phyloP scores from a whole-genome alignment of 164 flowering plant genomes.

The Stephania yunnanensis region DNA sequence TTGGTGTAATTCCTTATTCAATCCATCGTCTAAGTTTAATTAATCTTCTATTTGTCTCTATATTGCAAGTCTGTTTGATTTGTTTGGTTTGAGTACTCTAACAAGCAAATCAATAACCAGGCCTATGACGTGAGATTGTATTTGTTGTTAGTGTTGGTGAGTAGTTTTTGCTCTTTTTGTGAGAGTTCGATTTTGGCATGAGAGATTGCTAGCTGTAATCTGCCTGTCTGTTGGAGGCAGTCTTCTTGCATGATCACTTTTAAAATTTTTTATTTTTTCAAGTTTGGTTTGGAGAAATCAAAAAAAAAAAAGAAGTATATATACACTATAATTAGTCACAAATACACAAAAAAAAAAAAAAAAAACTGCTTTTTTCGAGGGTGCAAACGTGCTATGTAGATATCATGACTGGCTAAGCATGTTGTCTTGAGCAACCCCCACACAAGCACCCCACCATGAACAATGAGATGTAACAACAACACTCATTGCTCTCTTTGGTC shows the following conservation, averaged over 20 bases:
- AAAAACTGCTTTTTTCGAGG: constrained; percentile 34
- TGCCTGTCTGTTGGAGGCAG: constrained; percentile 63
- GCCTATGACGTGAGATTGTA: constrained; percentile 37
- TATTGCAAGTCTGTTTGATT: no score
- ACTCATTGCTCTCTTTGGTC: constrained; percentile 8
- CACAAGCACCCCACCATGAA: constrained; percentile 9
- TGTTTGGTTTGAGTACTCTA: no score
- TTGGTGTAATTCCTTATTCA: not conserved
- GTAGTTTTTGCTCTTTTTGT: not conserved
- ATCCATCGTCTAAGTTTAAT: not conserved
- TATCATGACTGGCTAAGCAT: constrained; percentile 55
- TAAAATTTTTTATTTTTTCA: constrained; percentile 1
- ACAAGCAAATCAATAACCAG: constrained; percentile 14
- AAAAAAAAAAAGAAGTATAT: not conserved
- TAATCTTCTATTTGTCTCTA: no score
- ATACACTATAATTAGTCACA: no score
- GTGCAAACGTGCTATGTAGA: constrained; percentile 60
- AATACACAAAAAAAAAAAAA: not conserved
- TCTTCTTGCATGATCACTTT: constrained; percentile 79
- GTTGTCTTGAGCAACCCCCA: constrained; percentile 26
- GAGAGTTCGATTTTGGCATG: constrained; percentile 44
- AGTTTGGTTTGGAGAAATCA: not conserved
- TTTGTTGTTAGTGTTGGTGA: constrained; percentile 24
- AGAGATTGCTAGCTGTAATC: constrained; percentile 68
- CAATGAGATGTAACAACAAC: constrained; percentile 19